Evolutionary conservation across 83 land plant genomes (phyloP).

Genomic region (Isoetes engelmannii): DNA sequence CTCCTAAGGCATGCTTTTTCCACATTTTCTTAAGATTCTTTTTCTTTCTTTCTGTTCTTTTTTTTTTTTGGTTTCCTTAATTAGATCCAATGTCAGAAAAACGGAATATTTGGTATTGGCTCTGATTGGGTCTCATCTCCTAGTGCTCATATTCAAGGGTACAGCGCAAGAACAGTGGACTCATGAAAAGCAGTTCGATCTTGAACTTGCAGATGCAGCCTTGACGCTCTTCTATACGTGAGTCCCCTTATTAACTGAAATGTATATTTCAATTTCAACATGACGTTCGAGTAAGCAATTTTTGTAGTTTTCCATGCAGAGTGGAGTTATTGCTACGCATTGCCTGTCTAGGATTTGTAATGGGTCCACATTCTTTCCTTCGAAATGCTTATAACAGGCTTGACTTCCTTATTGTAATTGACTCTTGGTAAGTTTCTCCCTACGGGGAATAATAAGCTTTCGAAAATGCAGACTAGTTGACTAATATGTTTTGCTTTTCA

Average conservation of each 20-base stretch:
- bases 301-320: background rate
- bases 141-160: conserved; percentile 5
- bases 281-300: background rate
- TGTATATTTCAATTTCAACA: too few relatives aligned
- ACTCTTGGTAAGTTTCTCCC: background rate
- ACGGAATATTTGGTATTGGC: background rate
- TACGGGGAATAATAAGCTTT: background rate
- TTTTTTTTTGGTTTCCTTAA: background rate
- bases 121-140: background rate
- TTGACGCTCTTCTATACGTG: conserved; percentile 3
- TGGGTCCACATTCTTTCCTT: background rate
- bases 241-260: background rate
- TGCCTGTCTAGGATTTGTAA: conserved; percentile 3
- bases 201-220: conserved; percentile 6
- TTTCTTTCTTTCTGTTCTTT: background rate
- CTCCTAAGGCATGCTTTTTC: background rate
- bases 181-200: background rate
- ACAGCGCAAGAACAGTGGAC: conserved; percentile 10
- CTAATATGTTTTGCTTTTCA: background rate
- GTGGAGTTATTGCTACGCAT: conserved; percentile 3
- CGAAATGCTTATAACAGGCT: conserved; percentile 9
- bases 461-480: background rate
- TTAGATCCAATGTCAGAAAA: background rate
- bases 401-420: conserved; percentile 5
- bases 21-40: too few relatives aligned